Evolutionary conservation across 148 eudicot genomes (phyloP).

Genomic region (Limonium bicolor): DNA sequence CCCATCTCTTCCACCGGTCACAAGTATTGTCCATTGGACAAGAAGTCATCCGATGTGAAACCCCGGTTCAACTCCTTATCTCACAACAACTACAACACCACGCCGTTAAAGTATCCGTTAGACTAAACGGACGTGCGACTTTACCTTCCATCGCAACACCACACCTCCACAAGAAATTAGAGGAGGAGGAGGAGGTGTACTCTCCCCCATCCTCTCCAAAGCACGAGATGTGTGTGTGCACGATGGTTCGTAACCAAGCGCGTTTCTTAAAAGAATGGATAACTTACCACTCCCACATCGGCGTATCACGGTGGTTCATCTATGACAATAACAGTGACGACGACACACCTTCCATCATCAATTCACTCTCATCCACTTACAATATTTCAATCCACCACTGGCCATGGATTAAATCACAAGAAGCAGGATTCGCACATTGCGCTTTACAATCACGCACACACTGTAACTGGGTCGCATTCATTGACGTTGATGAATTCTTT

Average conservation of each 20-base stretch:
- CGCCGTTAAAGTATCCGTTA: too few relatives aligned
- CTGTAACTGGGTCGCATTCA: slow-evolving; percentile 43
- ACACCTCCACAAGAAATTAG: too few relatives aligned
- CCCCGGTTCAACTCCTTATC: too few relatives aligned
- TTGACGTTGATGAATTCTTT: slow-evolving; percentile 63
- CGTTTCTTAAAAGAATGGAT: slow-evolving; percentile 69
- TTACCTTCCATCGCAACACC: too few relatives aligned
- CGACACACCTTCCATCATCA: slow-evolving; percentile 14
- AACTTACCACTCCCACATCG: slow-evolving; percentile 38
- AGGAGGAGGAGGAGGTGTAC: too few relatives aligned
- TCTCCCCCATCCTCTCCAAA: too few relatives aligned
- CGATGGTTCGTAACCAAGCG: slow-evolving; percentile 60
- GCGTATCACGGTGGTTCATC: too few relatives aligned
- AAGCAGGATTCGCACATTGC: slow-evolving; percentile 66
- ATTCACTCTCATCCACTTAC: slow-evolving; percentile 19
- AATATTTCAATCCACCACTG: slow-evolving; percentile 31
- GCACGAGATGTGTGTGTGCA: slow-evolving; percentile 44
- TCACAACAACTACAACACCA: too few relatives aligned
- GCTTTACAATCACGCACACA: slow-evolving; percentile 17
- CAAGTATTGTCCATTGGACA: slow-evolving; percentile 27
- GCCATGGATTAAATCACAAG: slow-evolving; percentile 77
- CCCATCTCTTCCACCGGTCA: too few relatives aligned
- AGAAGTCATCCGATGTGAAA: slow-evolving; percentile 55
- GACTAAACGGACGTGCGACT: too few relatives aligned
- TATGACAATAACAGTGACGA: slow-evolving; percentile 76